Percentiles rank a stretch among this genome's conserved stretches.
These are phyloP conservation scores for Iberis amara DNA, from an alignment of 441 rosid species.

Conservation along the genomic window DNA sequence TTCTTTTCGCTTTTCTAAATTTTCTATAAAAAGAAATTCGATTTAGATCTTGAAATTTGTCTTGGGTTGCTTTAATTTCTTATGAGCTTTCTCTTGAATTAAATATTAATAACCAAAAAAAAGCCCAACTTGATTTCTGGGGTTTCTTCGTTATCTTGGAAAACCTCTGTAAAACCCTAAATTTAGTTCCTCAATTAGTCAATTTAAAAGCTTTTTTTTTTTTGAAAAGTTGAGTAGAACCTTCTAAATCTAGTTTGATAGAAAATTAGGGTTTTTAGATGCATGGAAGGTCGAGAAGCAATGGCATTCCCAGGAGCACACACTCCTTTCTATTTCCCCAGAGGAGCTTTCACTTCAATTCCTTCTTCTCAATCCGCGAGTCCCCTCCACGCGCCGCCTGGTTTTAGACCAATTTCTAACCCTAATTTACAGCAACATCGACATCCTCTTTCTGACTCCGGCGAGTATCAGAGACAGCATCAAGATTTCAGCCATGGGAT, in stretches of 20 bases:
- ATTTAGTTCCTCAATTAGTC: too few species aligned
- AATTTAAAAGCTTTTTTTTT: too few species aligned
- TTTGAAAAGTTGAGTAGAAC: not conserved
- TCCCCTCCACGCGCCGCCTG: slow-evolving; percentile 47
- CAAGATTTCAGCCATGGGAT: slow-evolving; percentile 46
- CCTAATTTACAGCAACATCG: slow-evolving; percentile 32
- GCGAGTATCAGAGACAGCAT: slow-evolving; percentile 35
- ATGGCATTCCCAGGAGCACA: slow-evolving; percentile 72
- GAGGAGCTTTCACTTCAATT: slow-evolving; percentile 53
- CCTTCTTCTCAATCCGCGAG: slow-evolving; percentile 46
- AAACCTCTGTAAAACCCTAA: too few species aligned
- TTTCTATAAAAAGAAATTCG: not conserved
- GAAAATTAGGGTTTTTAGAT: slow-evolving; percentile 41
- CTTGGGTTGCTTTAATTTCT: not conserved
- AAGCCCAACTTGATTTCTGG: slow-evolving; percentile 2
- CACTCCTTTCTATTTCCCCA: slow-evolving; percentile 49
- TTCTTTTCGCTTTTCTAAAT: not conserved
- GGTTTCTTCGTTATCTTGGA: not conserved
- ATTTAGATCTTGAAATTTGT: slow-evolving; percentile 6
- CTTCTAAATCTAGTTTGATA: not conserved
- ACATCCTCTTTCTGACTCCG: not conserved
- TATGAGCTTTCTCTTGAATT: not conserved
- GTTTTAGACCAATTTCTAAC: slow-evolving; percentile 48
- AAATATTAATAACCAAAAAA: not conserved
- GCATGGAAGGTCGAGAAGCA: slow-evolving; percentile 98